phyloP scores from a whole-genome alignment of 345 rosid species.

The Pistacia integerrima region DNA sequence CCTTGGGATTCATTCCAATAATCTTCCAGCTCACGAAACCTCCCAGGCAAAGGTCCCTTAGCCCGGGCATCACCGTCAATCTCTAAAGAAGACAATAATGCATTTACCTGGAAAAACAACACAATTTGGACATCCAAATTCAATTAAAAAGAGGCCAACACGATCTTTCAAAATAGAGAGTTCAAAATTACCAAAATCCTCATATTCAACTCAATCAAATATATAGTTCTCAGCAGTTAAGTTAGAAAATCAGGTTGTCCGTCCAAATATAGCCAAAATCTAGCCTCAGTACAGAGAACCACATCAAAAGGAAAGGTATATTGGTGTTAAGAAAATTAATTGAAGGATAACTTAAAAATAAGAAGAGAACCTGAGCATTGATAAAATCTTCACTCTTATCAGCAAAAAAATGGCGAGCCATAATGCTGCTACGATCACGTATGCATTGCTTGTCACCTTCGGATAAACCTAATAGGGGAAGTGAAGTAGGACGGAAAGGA shows the following conservation, averaged over 20 bases:
- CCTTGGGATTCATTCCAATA: conserved; percentile 99
- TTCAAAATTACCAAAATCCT: background rate
- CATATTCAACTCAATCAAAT: background rate
- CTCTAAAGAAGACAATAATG: conserved; percentile 85
- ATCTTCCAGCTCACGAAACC: conserved; percentile 83
- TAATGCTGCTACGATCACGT: conserved; percentile 98
- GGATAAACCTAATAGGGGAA: conserved; percentile 86
- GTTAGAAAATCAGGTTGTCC: background rate
- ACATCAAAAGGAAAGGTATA: background rate
- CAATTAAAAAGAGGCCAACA: background rate
- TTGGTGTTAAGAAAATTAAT: background rate
- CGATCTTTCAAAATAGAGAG: background rate
- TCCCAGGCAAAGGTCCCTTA: conserved; percentile 74
- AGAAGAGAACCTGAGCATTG: conserved; percentile 69
- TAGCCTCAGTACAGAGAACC: background rate
- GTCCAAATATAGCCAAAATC: background rate
- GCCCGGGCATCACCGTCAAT: conserved; percentile 72
- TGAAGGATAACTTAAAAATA: conserved; percentile 9
- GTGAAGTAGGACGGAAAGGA: conserved; percentile 83
- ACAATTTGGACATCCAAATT: background rate
- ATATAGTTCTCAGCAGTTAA: background rate
- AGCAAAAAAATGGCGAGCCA: conserved; percentile 94
- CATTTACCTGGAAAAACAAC: conserved; percentile 68
- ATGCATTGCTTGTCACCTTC: conserved; percentile 93
- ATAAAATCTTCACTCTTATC: conserved; percentile 91